phyloP scores from a whole-genome alignment of 495 filamentous ascomycete genomes.

The Penicillium herquei region DNA sequence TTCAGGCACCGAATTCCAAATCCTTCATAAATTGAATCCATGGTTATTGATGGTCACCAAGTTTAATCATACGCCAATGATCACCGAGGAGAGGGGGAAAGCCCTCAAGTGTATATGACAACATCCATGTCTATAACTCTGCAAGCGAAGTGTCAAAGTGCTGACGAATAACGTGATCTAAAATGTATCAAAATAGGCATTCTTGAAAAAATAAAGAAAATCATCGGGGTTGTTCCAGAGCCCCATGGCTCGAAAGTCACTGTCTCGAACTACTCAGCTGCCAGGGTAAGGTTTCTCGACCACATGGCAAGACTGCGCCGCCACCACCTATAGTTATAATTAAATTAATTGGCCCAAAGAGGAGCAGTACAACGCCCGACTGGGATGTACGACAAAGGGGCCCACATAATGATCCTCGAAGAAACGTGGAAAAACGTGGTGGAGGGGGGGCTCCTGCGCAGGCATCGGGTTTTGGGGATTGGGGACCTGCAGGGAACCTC shows the following conservation, averaged over 20 bases:
- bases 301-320: conserved; percentile 10
- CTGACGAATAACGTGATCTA: not conserved
- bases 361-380: not conserved
- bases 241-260: not conserved
- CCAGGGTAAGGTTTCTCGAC: conserved; percentile 7
- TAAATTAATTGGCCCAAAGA: not conserved
- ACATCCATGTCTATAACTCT: not conserved
- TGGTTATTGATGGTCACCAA: not conserved
- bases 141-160: not conserved
- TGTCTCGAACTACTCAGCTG: not conserved
- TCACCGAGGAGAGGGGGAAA: too few relatives aligned
- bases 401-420: not conserved
- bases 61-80: not conserved
- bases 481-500: not conserved
- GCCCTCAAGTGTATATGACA: not conserved
- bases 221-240: not conserved
- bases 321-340: not conserved
- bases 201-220: not conserved
- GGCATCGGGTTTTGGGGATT: not conserved
- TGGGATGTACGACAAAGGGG: not conserved
- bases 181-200: not conserved
- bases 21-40: not conserved
- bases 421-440: not conserved
- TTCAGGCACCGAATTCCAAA: too few relatives aligned
- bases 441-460: conserved; percentile 4